These are phyloP conservation scores for Arthrobotrys sinensis DNA, from an alignment of 2,329 filamentous ascomycete species.

Conservation along the genomic window DNA sequence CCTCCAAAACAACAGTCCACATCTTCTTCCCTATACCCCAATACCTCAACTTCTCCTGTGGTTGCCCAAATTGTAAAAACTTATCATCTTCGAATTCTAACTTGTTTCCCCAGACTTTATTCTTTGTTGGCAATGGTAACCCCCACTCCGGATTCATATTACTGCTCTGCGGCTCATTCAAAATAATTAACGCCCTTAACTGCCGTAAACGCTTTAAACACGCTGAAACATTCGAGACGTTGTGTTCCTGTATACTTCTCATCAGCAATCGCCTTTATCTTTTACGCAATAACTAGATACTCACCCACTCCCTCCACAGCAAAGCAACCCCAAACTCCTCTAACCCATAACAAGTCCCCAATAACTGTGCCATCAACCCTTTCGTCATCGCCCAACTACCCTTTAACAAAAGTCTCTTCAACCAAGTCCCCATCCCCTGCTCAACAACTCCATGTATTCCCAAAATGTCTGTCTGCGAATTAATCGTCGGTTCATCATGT, in stretches of 20 bases:
- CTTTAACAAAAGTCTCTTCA: conserved; percentile 52
- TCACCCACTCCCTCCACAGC: conserved; percentile 51
- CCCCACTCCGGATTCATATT: conserved; percentile 61
- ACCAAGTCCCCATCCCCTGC: conserved; percentile 46
- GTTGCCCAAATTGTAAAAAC: conserved; percentile 51
- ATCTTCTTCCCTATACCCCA: conserved; percentile 57
- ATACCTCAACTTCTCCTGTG: conserved; percentile 44
- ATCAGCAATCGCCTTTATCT: background rate
- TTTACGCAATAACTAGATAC: background rate
- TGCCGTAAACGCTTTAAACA: conserved; percentile 42
- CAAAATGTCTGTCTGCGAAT: background rate
- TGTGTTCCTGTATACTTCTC: conserved; percentile 31
- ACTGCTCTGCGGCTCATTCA: conserved; percentile 50
- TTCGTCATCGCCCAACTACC: conserved; percentile 55
- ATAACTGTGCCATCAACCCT: conserved; percentile 29
- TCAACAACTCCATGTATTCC: background rate
- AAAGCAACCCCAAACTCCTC: conserved; percentile 54
- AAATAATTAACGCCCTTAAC: conserved; percentile 41
- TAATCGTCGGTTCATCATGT: background rate
- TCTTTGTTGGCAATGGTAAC: conserved; percentile 44
- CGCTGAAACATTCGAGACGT: conserved; percentile 31
- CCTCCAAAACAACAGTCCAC: conserved; percentile 48
- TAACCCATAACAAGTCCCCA: conserved; percentile 41
- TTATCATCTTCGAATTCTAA: conserved; percentile 41
- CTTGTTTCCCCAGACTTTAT: conserved; percentile 47